Conservation (phyloP, 2,329 filamentous ascomycete genomes). For the Lasiodiplodia theobromae region DNA sequence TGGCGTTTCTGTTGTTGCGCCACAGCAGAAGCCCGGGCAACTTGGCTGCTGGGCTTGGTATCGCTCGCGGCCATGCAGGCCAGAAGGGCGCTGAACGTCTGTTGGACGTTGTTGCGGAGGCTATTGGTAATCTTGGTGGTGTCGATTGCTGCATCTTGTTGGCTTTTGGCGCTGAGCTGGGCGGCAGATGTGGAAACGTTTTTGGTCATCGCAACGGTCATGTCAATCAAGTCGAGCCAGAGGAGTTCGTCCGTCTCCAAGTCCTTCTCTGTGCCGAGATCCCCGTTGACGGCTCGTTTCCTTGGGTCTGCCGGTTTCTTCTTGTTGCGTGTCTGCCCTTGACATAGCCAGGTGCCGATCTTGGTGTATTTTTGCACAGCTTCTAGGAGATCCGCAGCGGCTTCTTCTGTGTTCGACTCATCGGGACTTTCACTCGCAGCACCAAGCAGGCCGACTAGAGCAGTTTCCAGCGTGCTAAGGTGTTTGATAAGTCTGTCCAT, state of each 20-base stretch:
- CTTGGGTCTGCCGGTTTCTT: constrained; percentile 33
- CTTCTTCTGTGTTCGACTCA: constrained; percentile 65
- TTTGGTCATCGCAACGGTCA: constrained; percentile 63
- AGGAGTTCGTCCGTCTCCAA: constrained; percentile 67
- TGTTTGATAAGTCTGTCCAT: constrained; percentile 88
- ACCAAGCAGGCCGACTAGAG: constrained; percentile 76
- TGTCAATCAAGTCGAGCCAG: constrained; percentile 71
- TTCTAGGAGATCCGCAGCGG: constrained; percentile 75
- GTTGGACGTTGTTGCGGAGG: constrained; percentile 82
- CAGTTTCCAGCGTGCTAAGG: constrained; percentile 78
- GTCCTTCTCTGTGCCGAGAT: constrained; percentile 59
- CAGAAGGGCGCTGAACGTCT: constrained; percentile 86
- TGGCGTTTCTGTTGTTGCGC: constrained; percentile 32
- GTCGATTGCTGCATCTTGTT: constrained; percentile 52
- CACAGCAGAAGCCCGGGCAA: constrained; percentile 24
- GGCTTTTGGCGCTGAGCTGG: constrained; percentile 38
- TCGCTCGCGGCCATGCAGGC: constrained; percentile 64
- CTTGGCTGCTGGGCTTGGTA: constrained; percentile 38
- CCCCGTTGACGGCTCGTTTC: constrained; percentile 41
- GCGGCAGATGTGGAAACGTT: constrained; percentile 58
- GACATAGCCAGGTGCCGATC: constrained; percentile 95
- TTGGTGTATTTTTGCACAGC: constrained; percentile 87
- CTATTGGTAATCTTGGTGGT: constrained; percentile 68
- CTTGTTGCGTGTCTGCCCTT: constrained; percentile 75
- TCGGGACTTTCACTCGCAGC: constrained; percentile 65